Conservation (phyloP, 768 basidiomycete genomes). For the Mycena polygramma region DNA sequence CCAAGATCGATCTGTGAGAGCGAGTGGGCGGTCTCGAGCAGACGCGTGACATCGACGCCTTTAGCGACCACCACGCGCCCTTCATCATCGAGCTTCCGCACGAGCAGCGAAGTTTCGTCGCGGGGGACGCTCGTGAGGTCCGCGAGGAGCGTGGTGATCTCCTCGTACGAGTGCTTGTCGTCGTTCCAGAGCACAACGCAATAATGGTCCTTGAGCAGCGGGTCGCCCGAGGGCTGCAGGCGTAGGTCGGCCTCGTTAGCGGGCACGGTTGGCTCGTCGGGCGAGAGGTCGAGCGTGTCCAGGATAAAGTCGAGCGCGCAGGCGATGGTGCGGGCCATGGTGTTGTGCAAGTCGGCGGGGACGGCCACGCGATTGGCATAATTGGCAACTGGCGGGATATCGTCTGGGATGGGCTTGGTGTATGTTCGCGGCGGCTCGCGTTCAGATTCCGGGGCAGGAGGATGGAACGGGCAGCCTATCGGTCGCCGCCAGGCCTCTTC, state of each 20-base stretch:
- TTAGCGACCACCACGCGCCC: conserved; percentile 90
- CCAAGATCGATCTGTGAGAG: conserved; percentile 92
- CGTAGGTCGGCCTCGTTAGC: conserved; percentile 76
- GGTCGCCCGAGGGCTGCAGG: conserved; percentile 81
- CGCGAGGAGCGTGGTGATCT: conserved; percentile 81
- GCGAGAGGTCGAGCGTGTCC: conserved; percentile 85
- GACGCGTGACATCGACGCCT: conserved; percentile 61
- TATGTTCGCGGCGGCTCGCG: conserved; percentile 55
- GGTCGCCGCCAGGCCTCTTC: conserved; percentile 84
- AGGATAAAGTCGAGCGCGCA: conserved; percentile 88
- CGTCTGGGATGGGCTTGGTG: conserved; percentile 58
- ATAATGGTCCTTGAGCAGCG: conserved; percentile 83
- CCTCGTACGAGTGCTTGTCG: conserved; percentile 94
- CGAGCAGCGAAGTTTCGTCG: conserved; percentile 70
- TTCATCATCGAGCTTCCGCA: conserved; percentile 76
- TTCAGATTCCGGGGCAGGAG: conserved; percentile 55
- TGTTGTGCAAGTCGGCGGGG: conserved; percentile 78
- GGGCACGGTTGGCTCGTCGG: conserved; percentile 81
- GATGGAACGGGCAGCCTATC: conserved; percentile 82
- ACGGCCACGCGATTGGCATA: conserved; percentile 69
- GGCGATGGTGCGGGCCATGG: conserved; percentile 78
- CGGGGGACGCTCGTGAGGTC: conserved; percentile 63
- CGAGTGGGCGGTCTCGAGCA: conserved; percentile 84
- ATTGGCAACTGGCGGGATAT: conserved; percentile 71
- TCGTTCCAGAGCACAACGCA: conserved; percentile 95